Evolutionary conservation across 768 basidiomycete genomes (phyloP).

Genomic region (Kwoniella mangroviensis): DNA sequence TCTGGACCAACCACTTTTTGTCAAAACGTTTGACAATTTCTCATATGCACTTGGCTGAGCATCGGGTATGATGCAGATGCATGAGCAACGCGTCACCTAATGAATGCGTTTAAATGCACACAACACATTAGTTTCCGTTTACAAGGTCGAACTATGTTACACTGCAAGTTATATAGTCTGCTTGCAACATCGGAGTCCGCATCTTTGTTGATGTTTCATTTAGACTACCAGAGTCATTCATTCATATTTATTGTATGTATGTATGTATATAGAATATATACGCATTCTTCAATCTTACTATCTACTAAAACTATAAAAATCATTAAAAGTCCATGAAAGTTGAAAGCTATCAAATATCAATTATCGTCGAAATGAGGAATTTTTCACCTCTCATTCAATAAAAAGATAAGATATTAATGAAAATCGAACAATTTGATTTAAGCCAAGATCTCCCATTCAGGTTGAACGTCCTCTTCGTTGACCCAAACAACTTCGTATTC

Average conservation of each 20-base stretch:
- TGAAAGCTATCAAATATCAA: background rate
- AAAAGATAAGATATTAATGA: background rate
- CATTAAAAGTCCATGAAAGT: conserved; percentile 10
- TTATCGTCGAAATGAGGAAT: too few relatives aligned
- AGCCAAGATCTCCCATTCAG: conserved; percentile 35
- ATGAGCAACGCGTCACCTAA: too few relatives aligned
- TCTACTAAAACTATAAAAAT: background rate
- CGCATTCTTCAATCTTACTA: too few relatives aligned
- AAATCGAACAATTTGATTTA: conserved; percentile 4
- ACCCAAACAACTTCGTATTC: conserved; percentile 44
- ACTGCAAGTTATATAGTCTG: too few relatives aligned
- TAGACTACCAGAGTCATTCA: conserved; percentile 27
- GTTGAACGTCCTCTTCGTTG: conserved; percentile 33
- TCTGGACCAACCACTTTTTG: background rate
- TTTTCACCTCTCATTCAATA: background rate
- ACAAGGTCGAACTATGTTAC: too few relatives aligned
- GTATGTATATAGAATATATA: background rate
- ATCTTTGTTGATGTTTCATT: too few relatives aligned
- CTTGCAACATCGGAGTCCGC: too few relatives aligned
- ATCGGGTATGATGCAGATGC: too few relatives aligned
- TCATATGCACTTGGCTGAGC: too few relatives aligned
- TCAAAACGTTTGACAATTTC: too few relatives aligned
- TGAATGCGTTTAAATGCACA: too few relatives aligned
- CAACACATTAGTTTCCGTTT: background rate
- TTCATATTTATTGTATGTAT: background rate